Base-by-base conservation (phyloP, 208 protist species). In the Acanthamoeba polyphaga region DNA sequence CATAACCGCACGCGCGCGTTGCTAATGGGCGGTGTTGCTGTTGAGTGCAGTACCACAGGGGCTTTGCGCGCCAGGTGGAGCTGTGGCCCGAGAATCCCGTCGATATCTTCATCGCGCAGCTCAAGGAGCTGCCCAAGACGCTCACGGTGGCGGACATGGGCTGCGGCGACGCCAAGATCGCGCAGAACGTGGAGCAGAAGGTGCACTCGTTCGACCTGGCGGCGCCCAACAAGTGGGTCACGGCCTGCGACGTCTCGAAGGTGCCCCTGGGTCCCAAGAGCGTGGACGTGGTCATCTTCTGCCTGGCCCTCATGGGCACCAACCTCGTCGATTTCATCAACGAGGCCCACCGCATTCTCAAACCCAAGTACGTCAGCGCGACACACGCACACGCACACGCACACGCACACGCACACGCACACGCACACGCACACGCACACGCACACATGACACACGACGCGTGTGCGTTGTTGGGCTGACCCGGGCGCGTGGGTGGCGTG, bases 171-270 rank as follows among this genome's bases (percentile, higher is more conserved):
- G 99, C 98, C 22, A 98, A 98, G 89, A 97, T 99, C 49, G 98
- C 98, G 3, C 97, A 97, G 9, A 91, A 72, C 62, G 95, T 99
- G 49, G 97, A 97, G 60, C 98, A 99, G 96, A 99, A 97, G 7
- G 98, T 99, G 9, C 98, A 99, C 95, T 99, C 98, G 62, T 99
- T 99, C 92, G 99, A 99, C 95, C 98, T 99, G 62, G 98, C 96
- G 82, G 94, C 97, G 22, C 58, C 58, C 3, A 98, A 98, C 66
- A 95, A 97, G 19, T 97, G 97, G 19, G 98, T 99, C 46, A 98
- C 98, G 34, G 98, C 98, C 32, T 99, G 98, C 62, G 98, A 99
- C 95, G 97, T 98, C 19, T 94, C 98, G 10, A 95, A 98, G 43
- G 97, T 99, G 84, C 98, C 99, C 12, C 96, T 99, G 53, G 95